Percentiles rank a stretch among this genome's conserved stretches.
Evolutionary conservation across 208 protist species (phyloP).

Genomic region (Porcisia hertigi): DNA sequence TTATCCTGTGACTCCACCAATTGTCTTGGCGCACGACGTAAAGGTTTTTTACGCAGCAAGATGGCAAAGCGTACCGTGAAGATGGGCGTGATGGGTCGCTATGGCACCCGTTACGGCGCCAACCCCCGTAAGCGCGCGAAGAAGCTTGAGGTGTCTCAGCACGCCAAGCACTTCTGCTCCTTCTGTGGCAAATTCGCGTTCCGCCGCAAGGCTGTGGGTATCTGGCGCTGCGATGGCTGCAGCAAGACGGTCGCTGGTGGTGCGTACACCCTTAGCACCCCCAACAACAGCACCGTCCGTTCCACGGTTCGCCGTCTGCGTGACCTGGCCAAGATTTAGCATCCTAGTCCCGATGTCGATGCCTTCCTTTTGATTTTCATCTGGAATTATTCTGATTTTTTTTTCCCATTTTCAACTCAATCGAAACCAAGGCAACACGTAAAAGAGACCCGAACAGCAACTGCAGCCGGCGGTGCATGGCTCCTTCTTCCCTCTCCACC

Average conservation of each 20-base stretch:
- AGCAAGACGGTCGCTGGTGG: constrained; percentile 97
- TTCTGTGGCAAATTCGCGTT: constrained; percentile 99
- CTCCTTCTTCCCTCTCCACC: background rate
- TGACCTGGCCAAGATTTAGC: constrained; percentile 90
- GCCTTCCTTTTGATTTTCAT: background rate
- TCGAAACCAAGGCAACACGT: background rate
- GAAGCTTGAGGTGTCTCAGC: constrained; percentile 99
- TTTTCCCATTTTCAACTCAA: background rate
- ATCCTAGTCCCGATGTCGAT: background rate
- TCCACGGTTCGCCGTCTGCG: constrained; percentile 98
- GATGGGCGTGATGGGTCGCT: constrained; percentile 99
- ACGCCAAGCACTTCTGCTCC: constrained; percentile 98
- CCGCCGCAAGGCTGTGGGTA: constrained; percentile 97
- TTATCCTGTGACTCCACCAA: background rate
- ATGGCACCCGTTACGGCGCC: constrained; percentile 99
- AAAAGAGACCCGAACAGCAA: background rate
- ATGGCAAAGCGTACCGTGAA: constrained; percentile 99
- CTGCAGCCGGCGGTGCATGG: background rate
- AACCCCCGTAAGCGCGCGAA: constrained; percentile 99
- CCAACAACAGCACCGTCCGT: constrained; percentile 97
- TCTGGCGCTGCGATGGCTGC: constrained; percentile 98
- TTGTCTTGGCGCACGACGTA: background rate
- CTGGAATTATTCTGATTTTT: background rate
- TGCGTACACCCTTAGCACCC: constrained; percentile 96
- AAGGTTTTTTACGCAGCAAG: constrained; percentile 14